Base-by-base conservation (phyloP, 371 early-diverging fungal genomes). In the Lichtheimia corymbifera region DNA sequence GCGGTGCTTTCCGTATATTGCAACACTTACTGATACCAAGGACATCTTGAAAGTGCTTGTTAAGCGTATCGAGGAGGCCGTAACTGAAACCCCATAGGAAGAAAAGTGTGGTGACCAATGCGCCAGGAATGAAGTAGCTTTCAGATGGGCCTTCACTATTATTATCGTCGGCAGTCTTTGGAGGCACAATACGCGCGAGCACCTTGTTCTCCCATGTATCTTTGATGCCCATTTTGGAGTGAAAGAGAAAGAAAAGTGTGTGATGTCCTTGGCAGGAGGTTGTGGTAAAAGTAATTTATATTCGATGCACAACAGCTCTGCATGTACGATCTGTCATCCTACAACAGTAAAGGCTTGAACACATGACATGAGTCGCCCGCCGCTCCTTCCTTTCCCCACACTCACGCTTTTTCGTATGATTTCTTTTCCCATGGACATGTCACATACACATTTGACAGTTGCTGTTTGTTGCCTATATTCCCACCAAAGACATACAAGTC, bases 61-160 rank as follows among this genome's bases (percentile, higher is more conserved):
- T 80, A 17, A 80, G 50, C 0, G 77, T 76, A 58, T 80, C 80
- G 9, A 80, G 65, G 20, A 80, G 51, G 24, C 80, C 80, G 22
- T 80, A 80, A 59, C 75, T 73, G 53, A 80, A 80, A 1, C 80
- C 80, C 80, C 80, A 80, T 12, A 80, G 63, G 35, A 80, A 80
- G 60, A 80, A 80, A 2, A 80, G 66, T 15, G 58, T 53, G 13
- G 77, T 80, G 41, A 80, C 77, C 12, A 80, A 51, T 5, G 63
- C 59, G 49, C 73, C 74, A 22, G 79, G 79, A 25, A 76, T 47
- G 41, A 70, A 58, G 55, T 70, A 70, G 40, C 55, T 66, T 54
- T 54, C 54, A 5, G 54, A 40, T 42, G 40, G 57, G 27, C 42
- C 45, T 27, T 56, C 45, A 47, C 4, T 18, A 13, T 50, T 18